These are phyloP conservation scores for Didymella pomorum DNA, from an alignment of 2,329 filamentous ascomycete genomes.

Conservation along the genomic window DNA sequence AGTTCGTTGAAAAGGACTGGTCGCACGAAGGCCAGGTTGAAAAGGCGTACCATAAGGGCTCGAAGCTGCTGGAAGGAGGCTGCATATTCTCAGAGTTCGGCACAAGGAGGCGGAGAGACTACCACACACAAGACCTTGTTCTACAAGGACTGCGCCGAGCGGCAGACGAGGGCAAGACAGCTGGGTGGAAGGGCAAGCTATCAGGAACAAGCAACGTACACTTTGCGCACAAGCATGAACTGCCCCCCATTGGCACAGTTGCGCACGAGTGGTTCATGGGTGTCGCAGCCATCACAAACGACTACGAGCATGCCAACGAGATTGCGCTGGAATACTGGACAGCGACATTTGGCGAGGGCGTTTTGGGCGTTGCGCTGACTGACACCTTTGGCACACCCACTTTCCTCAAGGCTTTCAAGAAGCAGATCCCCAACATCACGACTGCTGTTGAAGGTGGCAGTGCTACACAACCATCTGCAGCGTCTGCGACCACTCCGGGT, in stretches of 20 bases:
- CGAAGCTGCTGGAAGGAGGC: conserved; percentile 77
- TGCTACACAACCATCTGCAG: conserved; percentile 51
- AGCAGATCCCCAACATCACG: conserved; percentile 63
- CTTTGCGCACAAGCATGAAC: conserved; percentile 89
- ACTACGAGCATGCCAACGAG: conserved; percentile 87
- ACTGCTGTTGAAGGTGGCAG: conserved; percentile 52
- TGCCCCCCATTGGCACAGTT: conserved; percentile 85
- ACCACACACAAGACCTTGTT: conserved; percentile 92
- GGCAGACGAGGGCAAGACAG: conserved; percentile 71
- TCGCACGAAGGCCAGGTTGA: conserved; percentile 86
- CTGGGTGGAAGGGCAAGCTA: conserved; percentile 74
- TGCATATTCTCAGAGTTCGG: conserved; percentile 96
- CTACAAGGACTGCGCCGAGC: conserved; percentile 86
- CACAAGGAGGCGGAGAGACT: conserved; percentile 85
- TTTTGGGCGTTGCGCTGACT: conserved; percentile 87
- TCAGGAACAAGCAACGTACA: conserved; percentile 96
- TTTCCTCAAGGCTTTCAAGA: conserved; percentile 85
- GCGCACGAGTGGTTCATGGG: conserved; percentile 99
- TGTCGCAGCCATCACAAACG: conserved; percentile 85
- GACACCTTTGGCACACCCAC: conserved; percentile 94
- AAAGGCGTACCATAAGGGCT: conserved; percentile 82
- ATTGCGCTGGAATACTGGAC: conserved; percentile 88
- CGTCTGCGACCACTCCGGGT: conserved; percentile 52
- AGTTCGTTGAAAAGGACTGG: conserved; percentile 95
- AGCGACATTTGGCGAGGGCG: conserved; percentile 83